Evolutionary conservation across 768 basidiomycete species (phyloP), one percentile per base, ranked within the genome.

Genomic region (Gautieria morchelliformis): DNA sequence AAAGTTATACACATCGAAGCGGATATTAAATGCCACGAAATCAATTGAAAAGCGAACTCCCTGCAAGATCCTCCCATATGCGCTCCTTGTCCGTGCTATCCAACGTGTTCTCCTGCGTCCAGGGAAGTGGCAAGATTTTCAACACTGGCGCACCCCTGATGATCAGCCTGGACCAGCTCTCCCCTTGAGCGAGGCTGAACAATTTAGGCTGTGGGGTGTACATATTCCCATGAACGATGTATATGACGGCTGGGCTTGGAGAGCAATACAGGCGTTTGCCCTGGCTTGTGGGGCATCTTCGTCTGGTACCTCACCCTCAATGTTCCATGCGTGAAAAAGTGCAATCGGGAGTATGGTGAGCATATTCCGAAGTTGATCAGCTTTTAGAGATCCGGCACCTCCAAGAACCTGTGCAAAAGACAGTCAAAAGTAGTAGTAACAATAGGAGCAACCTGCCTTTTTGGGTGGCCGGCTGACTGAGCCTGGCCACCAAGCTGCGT

Each of bases 181-280:
- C 67, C 67, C 3, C 40, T 50, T 8, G n/a, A 20, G 4, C 3
- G 10, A 33, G 4, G 52, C 19, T 12, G 64, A 60, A 14, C 56
- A 48, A n/a, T 52, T 46, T 12, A 58, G 60, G 5, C 62, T 61
- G 22, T 14, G 27, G 0, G 53, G 63, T 17, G 58, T 49, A 0
- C 30, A 57, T 24, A 39, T 24, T 20, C 63, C 56, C 1, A 57
- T 69, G 51, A 37, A 20, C 7, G 64, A 69, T 57, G 64, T 68
- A 8, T 56, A 53, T 46, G 67, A 69, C 53, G 65, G 65, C 1
- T 68, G 65, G 65, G 64, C 62, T 0, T 69, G 68, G 68, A 32
- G 61, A 4, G 54, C 59, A 1, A 56, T 64, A 0, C 63, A 63
- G 33, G 67, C 67, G 2, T 3, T 47, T 4, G 12, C 46, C 11